A percentile compares a stretch with the other conserved stretches of the same genome.
Conservation (phyloP, 768 basidiomycete species). For the Mycena capillaripes region DNA sequence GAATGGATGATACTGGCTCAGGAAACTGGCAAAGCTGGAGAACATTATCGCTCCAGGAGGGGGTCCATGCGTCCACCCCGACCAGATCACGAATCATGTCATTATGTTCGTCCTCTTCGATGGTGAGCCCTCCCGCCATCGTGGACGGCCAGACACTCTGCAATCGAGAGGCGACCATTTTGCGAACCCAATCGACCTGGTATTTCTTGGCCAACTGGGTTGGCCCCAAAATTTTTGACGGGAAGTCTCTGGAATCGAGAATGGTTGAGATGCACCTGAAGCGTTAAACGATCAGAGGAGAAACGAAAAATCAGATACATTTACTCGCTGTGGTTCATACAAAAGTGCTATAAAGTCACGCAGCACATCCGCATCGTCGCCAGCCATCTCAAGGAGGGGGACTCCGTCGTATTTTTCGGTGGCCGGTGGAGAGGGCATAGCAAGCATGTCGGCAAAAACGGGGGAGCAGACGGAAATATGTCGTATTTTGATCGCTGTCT, state of each 20-base stretch:
- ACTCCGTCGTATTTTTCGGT: conserved; percentile 6
- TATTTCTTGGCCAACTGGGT: conserved; percentile 20
- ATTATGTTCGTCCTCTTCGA: neutral
- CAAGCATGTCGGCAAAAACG: conserved; percentile 9
- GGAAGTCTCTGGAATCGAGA: neutral
- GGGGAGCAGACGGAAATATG: conserved; percentile 16
- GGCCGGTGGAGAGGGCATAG: neutral
- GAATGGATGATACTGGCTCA: conserved; percentile 12
- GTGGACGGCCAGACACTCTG: conserved; percentile 4
- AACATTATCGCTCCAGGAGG: neutral
- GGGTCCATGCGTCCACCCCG: neutral
- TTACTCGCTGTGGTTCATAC: conserved; percentile 15
- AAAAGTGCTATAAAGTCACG: neutral
- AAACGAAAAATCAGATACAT: too few species aligned
- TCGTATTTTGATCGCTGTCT: neutral
- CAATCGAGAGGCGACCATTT: conserved; percentile 9
- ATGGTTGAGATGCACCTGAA: neutral
- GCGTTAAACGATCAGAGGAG: too few species aligned
- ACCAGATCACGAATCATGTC: neutral
- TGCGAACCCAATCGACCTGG: conserved; percentile 17
- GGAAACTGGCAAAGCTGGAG: conserved; percentile 1
- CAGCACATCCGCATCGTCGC: neutral
- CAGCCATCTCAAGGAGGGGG: conserved; percentile 10
- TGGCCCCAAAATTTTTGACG: neutral
- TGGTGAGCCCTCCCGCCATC: neutral